phyloP scores from a whole-genome alignment of 441 rosid genomes.

The Adansonia grandidieri region DNA sequence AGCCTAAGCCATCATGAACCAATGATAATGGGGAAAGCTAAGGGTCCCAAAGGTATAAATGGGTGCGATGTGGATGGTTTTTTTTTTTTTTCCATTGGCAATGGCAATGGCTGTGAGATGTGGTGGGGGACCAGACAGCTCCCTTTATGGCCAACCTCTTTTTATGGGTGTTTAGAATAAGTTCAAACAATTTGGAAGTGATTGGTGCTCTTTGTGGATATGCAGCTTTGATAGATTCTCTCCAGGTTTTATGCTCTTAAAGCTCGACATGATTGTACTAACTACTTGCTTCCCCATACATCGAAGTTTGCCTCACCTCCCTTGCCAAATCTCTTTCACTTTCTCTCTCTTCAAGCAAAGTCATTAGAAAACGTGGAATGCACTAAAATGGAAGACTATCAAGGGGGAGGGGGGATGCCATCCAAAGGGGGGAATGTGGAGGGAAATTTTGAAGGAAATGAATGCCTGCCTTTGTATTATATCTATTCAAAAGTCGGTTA shows the following conservation, averaged over 20 bases:
- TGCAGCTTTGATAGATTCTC: constrained; percentile 43
- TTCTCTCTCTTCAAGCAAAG: not conserved
- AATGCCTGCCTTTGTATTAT: too few relatives aligned
- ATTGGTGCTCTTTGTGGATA: constrained; percentile 24
- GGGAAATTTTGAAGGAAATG: not conserved
- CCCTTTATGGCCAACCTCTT: constrained; percentile 32
- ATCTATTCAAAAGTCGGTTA: too few relatives aligned
- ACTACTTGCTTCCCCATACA: constrained; percentile 25
- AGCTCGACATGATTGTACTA: constrained; percentile 53
- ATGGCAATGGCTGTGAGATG: not conserved
- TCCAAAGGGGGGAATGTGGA: not conserved
- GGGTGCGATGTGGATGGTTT: constrained; percentile 23
- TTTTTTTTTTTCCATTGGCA: not conserved
- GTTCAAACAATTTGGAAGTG: constrained; percentile 23
- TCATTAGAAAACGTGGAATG: not conserved
- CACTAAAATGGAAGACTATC: not conserved
- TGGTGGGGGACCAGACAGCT: constrained; percentile 37
- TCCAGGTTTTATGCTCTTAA: constrained; percentile 73
- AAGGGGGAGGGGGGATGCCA: constrained; percentile 10
- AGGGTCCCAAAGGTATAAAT: constrained; percentile 41
- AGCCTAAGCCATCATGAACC: constrained; percentile 56
- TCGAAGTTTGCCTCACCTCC: constrained; percentile 9
- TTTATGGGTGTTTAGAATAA: constrained; percentile 2
- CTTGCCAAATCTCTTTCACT: not conserved
- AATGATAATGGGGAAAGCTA: constrained; percentile 50